Conservation (phyloP, 441 rosid genomes). For the Erysimum cheiri region DNA sequence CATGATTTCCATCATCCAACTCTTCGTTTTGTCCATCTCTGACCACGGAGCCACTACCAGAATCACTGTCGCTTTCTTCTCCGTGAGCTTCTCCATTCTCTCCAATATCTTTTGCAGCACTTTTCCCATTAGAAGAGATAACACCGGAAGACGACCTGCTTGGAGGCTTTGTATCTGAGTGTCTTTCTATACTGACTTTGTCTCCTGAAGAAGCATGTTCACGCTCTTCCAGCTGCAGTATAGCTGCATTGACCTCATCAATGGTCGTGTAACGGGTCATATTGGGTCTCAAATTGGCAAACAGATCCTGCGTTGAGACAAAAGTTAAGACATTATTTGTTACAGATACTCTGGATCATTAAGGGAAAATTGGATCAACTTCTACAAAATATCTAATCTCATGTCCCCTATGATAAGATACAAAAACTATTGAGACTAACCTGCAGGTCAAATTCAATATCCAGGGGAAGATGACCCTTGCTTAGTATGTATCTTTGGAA, state of each 20-base stretch:
- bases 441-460: slow-evolving; percentile 94
- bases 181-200: slow-evolving; percentile 64
- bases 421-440: slow-evolving; percentile 46
- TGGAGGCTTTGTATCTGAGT: slow-evolving; percentile 62
- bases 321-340: slow-evolving; percentile 22
- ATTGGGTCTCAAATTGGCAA: slow-evolving; percentile 88
- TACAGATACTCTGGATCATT: slow-evolving; percentile 18
- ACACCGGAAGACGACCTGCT: slow-evolving; percentile 48
- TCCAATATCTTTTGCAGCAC: slow-evolving; percentile 54
- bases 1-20: slow-evolving; percentile 84
- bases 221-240: slow-evolving; percentile 80
- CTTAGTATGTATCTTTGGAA: slow-evolving; percentile 94
- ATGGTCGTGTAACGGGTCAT: slow-evolving; percentile 76
- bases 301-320: slow-evolving; percentile 73
- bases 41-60: slow-evolving; percentile 78
- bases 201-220: slow-evolving; percentile 65
- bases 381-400: slow-evolving; percentile 4
- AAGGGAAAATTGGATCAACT: slow-evolving; percentile 14
- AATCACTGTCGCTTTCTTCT: slow-evolving; percentile 83
- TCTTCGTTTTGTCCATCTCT: slow-evolving; percentile 79
- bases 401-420: not conserved
- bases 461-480: slow-evolving; percentile 86
- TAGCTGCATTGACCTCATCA: slow-evolving; percentile 89
- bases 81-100: slow-evolving; percentile 79
- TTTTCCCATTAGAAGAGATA: slow-evolving; percentile 60